Evolutionary conservation across 805 yeast species (phyloP).

Genomic region (Metschnikowia continentalis): DNA sequence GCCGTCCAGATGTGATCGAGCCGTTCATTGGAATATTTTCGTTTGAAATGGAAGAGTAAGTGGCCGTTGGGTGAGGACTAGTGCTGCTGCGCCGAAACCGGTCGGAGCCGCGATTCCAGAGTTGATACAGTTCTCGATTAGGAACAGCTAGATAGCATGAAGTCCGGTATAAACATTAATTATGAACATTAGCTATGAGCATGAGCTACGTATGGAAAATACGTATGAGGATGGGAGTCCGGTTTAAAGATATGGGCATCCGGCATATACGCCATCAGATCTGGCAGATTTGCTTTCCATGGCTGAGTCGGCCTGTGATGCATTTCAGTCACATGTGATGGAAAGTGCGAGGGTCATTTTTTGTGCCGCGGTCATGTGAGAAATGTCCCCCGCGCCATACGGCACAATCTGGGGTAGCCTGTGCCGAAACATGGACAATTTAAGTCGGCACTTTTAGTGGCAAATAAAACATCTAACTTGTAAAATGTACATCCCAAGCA

Average conservation of each 20-base stretch:
- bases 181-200: no score
- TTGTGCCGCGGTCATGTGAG: slow-evolving; percentile 3
- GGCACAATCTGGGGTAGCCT: slow-evolving; percentile 1
- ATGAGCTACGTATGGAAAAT: no score
- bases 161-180: no score
- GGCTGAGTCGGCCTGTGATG: background rate
- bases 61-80: background rate
- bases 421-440: background rate
- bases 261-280: no score
- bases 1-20: slow-evolving; percentile 47
- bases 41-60: slow-evolving; percentile 41
- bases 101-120: background rate
- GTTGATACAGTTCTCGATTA: background rate
- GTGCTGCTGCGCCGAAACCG: no score
- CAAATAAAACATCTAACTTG: no score
- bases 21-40: slow-evolving; percentile 55
- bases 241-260: no score
- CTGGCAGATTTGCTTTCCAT: no score
- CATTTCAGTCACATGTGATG: slow-evolving; percentile 1
- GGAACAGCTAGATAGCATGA: no score
- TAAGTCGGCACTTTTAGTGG: no score
- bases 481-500: no score
- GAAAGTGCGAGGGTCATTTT: background rate
- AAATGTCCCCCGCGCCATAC: background rate
- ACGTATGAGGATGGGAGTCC: no score